A percentile compares a stretch with the other conserved stretches of the same genome.
phyloP scores from a whole-genome alignment of 306 rosid genomes.

The Trifolium fragiferum region DNA sequence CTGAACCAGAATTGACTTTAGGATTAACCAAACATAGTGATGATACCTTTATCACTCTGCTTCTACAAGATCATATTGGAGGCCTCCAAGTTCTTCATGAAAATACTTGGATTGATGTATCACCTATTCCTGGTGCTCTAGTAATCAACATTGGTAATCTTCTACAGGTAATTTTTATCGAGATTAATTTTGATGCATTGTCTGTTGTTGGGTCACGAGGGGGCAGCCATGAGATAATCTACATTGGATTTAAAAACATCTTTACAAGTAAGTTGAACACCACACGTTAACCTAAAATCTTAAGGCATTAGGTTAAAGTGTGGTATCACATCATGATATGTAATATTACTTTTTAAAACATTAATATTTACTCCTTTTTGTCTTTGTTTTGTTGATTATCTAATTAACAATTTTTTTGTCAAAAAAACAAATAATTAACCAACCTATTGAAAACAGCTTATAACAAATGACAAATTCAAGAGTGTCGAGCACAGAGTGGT shows the following conservation, averaged over 20 bases:
- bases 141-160: conserved; percentile 43
- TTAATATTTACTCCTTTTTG: too few relatives aligned
- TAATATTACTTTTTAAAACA: too few relatives aligned
- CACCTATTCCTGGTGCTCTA: conserved; percentile 40
- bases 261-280: too few relatives aligned
- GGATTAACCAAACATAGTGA: conserved; percentile 40
- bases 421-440: too few relatives aligned
- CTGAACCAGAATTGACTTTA: conserved; percentile 43
- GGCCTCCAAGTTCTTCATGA: conserved; percentile 42
- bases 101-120: conserved; percentile 38
- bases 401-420: background rate
- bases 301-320: too few relatives aligned
- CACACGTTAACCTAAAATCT: too few relatives aligned
- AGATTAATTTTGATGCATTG: too few relatives aligned
- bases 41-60: conserved; percentile 42
- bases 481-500: conserved; percentile 52
- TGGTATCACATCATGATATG: too few relatives aligned
- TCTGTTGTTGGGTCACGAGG: too few relatives aligned
- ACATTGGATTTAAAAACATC: too few relatives aligned
- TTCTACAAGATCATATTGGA: conserved; percentile 50
- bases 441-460: conserved; percentile 35
- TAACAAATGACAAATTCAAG: conserved; percentile 48
- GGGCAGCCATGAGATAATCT: too few relatives aligned
- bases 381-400: background rate
- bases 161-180: conserved; percentile 40